Conservation (phyloP, 148 eudicot genomes). For the Pharnaceum exiguum region DNA sequence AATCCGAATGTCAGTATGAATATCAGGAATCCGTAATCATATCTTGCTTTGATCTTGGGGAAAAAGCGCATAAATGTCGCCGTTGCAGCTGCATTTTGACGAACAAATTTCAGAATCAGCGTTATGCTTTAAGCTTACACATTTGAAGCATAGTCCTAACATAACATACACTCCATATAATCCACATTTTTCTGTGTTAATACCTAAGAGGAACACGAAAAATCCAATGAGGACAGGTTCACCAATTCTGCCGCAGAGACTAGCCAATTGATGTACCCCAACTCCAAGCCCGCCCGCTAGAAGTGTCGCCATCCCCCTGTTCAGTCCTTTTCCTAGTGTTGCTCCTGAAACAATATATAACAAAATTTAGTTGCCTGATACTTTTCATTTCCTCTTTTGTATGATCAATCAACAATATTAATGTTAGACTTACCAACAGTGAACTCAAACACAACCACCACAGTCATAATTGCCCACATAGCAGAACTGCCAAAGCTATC, state of each 20-base stretch:
- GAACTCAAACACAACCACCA: slow-evolving; percentile 74
- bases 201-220: slow-evolving; percentile 62
- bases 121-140: too few species aligned
- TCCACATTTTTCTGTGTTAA: too few species aligned
- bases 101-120: neutral
- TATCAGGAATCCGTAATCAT: slow-evolving; percentile 60
- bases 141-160: too few species aligned
- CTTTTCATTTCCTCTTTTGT: neutral
- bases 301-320: slow-evolving; percentile 59
- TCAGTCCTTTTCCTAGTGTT: slow-evolving; percentile 63
- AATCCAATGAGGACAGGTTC: slow-evolving; percentile 55
- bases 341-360: slow-evolving; percentile 41
- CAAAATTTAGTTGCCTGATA: neutral
- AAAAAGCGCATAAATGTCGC: slow-evolving; percentile 55
- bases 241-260: slow-evolving; percentile 39
- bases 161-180: too few species aligned
- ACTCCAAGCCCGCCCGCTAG: slow-evolving; percentile 60
- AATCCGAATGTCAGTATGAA: slow-evolving; percentile 64
- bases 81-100: slow-evolving; percentile 38
- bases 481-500: slow-evolving; percentile 50
- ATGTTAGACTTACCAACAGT: slow-evolving; percentile 49
- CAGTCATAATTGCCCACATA: slow-evolving; percentile 87
- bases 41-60: slow-evolving; percentile 54
- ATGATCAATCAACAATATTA: neutral
- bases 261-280: slow-evolving; percentile 60